These are phyloP conservation scores for Lactarius pseudohatsudake DNA, from an alignment of 768 basidiomycete genomes.

Conservation along the genomic window DNA sequence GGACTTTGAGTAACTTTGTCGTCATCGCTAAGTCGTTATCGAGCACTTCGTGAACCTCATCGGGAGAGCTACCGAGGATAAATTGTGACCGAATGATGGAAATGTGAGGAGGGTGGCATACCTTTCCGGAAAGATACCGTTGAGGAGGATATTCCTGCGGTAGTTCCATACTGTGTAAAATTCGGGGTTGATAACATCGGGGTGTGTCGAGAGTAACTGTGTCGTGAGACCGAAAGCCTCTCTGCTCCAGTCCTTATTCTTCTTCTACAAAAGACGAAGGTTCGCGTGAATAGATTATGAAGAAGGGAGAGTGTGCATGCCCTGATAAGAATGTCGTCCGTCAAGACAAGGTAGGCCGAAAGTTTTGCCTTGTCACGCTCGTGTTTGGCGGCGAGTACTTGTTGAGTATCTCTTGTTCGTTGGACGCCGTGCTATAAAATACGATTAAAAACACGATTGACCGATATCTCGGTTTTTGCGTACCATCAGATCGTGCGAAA, in stretches of 20 bases:
- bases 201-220: conserved; percentile 58
- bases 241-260: conserved; percentile 59
- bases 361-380: conserved; percentile 75
- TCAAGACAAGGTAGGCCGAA: conserved; percentile 67
- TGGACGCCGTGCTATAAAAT: conserved; percentile 63
- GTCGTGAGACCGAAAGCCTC: conserved; percentile 82
- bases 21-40: conserved; percentile 78
- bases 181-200: conserved; percentile 68
- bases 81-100: conserved; percentile 13
- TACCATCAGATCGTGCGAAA: conserved; percentile 22
- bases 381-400: conserved; percentile 64
- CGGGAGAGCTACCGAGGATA: conserved; percentile 49
- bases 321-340: conserved; percentile 60
- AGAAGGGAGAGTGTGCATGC: conserved; percentile 43
- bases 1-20: conserved; percentile 70
- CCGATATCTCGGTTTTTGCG: neutral
- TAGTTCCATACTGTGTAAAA: conserved; percentile 98
- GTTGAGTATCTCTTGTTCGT: conserved; percentile 55
- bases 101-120: conserved; percentile 34
- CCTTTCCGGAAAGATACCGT: conserved; percentile 70
- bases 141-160: conserved; percentile 72
- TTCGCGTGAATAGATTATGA: conserved; percentile 14
- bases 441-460: neutral
- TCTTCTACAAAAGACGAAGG: conserved; percentile 54
- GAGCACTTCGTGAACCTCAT: conserved; percentile 62